These are phyloP conservation scores for Cryphonectria nitschkei DNA, from an alignment of 2,329 filamentous ascomycete genomes.

Conservation along the genomic window DNA sequence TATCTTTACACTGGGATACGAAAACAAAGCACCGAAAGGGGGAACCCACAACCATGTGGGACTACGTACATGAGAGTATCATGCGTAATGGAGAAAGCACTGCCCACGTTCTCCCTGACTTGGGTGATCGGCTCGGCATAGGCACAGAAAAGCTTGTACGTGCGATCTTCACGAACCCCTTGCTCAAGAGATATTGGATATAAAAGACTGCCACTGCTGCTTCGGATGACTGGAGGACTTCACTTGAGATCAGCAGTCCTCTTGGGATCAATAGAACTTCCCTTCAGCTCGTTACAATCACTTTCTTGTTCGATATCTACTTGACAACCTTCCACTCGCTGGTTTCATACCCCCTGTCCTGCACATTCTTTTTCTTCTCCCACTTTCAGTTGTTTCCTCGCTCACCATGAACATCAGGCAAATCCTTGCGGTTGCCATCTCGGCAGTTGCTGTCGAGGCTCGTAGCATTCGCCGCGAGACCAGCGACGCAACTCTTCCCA, in stretches of 20 bases:
- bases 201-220: not conserved
- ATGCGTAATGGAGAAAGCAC: not conserved
- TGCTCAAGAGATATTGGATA: not conserved
- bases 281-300: not conserved
- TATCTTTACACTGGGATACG: not conserved
- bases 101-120: not conserved
- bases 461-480: not conserved
- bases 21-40: not conserved
- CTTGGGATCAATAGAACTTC: not conserved
- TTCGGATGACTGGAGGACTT: not conserved
- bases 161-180: not conserved
- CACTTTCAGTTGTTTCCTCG: not conserved
- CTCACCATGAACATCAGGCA: constrained; percentile 1
- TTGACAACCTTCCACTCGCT: not conserved
- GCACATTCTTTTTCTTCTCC: not conserved
- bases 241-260: not conserved
- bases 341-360: not conserved
- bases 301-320: not conserved
- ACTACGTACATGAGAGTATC: not conserved
- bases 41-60: not conserved
- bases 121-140: not conserved
- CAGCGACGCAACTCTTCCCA: not conserved
- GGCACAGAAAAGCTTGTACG: not conserved
- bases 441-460: constrained; percentile 3
- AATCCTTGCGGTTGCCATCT: not conserved